Percentiles rank a stretch among this genome's conserved stretches.
These are phyloP conservation scores for Mimosa bimucronata DNA, from an alignment of 306 rosid genomes.

Conservation along the genomic window DNA sequence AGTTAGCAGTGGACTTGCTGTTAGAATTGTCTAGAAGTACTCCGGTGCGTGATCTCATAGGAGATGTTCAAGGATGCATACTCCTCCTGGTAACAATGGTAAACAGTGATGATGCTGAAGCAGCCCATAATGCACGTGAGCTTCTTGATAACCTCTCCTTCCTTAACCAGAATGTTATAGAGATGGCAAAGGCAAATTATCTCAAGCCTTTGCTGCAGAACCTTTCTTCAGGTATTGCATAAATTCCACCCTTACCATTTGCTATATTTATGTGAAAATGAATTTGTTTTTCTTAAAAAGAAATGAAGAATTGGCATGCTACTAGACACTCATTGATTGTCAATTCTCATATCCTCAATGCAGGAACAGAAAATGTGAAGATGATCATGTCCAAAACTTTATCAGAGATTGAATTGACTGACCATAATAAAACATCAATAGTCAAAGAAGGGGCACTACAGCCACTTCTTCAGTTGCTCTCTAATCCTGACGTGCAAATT, in stretches of 20 bases:
- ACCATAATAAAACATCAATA: constrained; percentile 54
- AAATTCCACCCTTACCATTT: constrained; percentile 17
- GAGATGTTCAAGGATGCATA: constrained; percentile 73
- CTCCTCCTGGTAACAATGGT: constrained; percentile 63
- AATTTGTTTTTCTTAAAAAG: not conserved
- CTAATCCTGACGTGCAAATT: constrained; percentile 46
- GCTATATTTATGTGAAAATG: not conserved
- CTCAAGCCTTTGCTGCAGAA: constrained; percentile 62
- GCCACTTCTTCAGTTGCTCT: constrained; percentile 62
- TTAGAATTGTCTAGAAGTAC: constrained; percentile 57
- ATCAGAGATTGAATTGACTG: constrained; percentile 58
- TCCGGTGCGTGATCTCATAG: constrained; percentile 47
- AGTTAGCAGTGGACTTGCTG: constrained; percentile 63
- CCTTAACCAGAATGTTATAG: constrained; percentile 62
- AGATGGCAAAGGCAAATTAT: constrained; percentile 76
- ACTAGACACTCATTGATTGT: constrained; percentile 9
- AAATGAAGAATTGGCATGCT: constrained; percentile 15
- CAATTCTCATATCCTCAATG: constrained; percentile 28
- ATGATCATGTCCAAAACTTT: constrained; percentile 56
- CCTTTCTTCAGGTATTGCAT: constrained; percentile 67
- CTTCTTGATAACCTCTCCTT: constrained; percentile 63
- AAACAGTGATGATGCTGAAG: constrained; percentile 58
- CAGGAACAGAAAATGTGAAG: constrained; percentile 52
- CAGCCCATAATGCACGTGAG: constrained; percentile 53
- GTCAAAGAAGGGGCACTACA: constrained; percentile 55